These are phyloP conservation scores for Chernovozyma sophiae-reginae DNA, from an alignment of 1,139 yeast species.

Conservation along the genomic window DNA sequence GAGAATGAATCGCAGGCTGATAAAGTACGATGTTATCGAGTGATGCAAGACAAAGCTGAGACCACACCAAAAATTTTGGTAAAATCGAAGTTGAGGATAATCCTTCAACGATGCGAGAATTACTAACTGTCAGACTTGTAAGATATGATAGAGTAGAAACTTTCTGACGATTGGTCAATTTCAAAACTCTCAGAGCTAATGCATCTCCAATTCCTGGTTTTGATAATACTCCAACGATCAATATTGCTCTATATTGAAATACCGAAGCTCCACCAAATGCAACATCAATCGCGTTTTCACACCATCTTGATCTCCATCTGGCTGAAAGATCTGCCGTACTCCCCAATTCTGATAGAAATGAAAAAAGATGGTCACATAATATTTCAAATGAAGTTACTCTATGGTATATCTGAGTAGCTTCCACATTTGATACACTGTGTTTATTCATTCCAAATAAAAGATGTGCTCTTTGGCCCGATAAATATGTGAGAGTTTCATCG, in stretches of 20 bases:
- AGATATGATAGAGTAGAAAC: conserved; percentile 31
- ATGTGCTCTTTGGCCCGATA: conserved; percentile 70
- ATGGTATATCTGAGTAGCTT: conserved; percentile 42
- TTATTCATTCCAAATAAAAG: conserved; percentile 78
- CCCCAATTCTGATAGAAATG: conserved; percentile 46
- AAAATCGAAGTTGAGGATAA: conserved; percentile 51
- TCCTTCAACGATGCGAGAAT: conserved; percentile 62
- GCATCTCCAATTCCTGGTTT: conserved; percentile 61
- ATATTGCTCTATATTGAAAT: conserved; percentile 67
- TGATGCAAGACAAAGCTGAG: conserved; percentile 39
- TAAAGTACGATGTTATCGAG: conserved; percentile 37
- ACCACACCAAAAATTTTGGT: conserved; percentile 64
- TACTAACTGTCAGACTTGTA: conserved; percentile 41
- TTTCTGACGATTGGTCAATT: conserved; percentile 25
- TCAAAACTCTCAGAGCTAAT: conserved; percentile 47
- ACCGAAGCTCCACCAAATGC: conserved; percentile 60
- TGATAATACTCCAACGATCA: conserved; percentile 69
- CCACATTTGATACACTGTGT: conserved; percentile 39
- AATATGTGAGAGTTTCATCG: conserved; percentile 50
- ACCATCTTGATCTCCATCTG: conserved; percentile 69
- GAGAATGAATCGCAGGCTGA: conserved; percentile 51
- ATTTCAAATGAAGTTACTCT: conserved; percentile 55
- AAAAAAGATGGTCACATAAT: conserved; percentile 58
- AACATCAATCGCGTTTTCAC: conserved; percentile 59
- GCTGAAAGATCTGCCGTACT: conserved; percentile 50